Conservation (phyloP, 2,329 filamentous ascomycete species). For the Podosphaera leucotricha region DNA sequence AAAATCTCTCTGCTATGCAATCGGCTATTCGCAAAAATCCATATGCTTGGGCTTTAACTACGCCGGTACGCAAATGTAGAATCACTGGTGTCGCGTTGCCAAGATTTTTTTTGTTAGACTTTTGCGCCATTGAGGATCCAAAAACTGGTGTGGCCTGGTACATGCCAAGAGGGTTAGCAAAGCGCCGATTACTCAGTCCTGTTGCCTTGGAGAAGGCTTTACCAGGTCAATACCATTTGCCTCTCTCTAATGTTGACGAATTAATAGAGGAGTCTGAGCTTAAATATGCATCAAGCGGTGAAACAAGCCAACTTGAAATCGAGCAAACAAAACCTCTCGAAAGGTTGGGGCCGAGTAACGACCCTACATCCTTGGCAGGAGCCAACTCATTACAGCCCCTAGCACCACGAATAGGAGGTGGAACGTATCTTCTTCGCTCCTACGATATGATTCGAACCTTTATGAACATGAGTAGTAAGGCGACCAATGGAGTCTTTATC, state of each 20-base stretch:
- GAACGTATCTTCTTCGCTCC: conserved; percentile 1
- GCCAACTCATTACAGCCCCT: not conserved
- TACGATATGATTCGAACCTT: not conserved
- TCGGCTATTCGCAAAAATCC: conserved; percentile 35
- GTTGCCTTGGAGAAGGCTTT: not conserved
- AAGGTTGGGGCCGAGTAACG: not conserved
- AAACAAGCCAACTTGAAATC: too few relatives aligned
- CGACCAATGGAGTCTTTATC: not conserved
- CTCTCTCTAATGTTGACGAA: not conserved
- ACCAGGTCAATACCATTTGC: not conserved
- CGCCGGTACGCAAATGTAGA: conserved; percentile 31
- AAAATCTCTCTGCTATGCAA: conserved; percentile 24
- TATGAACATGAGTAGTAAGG: not conserved
- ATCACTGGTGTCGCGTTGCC: conserved; percentile 28
- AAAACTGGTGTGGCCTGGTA: conserved; percentile 29
- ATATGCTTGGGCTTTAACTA: conserved; percentile 39
- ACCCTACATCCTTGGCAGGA: not conserved
- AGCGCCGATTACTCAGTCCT: not conserved
- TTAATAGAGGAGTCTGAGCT: not conserved
- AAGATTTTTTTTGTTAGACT: conserved; percentile 36
- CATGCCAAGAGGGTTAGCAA: conserved; percentile 23
- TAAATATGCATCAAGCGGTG: not conserved
- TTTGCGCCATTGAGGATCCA: conserved; percentile 32
- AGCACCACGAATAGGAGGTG: not conserved
- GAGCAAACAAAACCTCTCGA: not conserved